phyloP scores from a whole-genome alignment of 345 rosid species.

The Mallotus nudiflorus region DNA sequence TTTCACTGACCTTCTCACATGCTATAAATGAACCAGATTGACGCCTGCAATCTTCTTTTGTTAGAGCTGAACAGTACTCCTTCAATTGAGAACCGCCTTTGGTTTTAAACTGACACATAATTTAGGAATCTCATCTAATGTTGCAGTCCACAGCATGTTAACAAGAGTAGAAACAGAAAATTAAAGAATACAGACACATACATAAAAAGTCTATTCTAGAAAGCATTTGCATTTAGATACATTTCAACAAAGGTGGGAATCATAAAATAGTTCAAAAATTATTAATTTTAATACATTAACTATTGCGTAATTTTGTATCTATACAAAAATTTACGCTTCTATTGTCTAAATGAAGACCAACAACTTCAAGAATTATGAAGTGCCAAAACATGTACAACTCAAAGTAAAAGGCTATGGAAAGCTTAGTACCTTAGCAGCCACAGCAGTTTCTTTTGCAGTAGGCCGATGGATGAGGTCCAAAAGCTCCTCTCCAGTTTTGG shows the following conservation, averaged over 20 bases:
- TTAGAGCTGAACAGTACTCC: slow-evolving; percentile 87
- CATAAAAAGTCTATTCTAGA: neutral
- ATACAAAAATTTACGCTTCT: neutral
- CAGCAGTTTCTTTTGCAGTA: slow-evolving; percentile 92
- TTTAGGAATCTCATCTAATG: slow-evolving; percentile 14
- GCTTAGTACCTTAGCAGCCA: slow-evolving; percentile 74
- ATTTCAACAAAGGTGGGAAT: neutral
- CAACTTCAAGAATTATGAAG: neutral
- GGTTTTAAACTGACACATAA: slow-evolving; percentile 73
- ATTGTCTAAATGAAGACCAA: too few species aligned
- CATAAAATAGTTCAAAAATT: neutral
- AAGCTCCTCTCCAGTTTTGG: slow-evolving; percentile 90
- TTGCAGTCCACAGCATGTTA: neutral
- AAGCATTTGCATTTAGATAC: neutral
- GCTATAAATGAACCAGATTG: slow-evolving; percentile 79
- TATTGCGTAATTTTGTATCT: neutral
- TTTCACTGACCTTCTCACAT: slow-evolving; percentile 74
- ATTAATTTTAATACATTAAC: neutral
- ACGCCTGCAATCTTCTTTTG: slow-evolving; percentile 93
- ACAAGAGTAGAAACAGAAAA: neutral
- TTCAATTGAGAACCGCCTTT: slow-evolving; percentile 97
- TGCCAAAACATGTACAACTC: neutral
- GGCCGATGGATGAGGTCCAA: slow-evolving; percentile 89
- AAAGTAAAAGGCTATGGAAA: neutral
- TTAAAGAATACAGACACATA: neutral